Evolutionary conservation across 208 protist species (phyloP).

Genomic region (Trypanosoma caninum): DNA sequence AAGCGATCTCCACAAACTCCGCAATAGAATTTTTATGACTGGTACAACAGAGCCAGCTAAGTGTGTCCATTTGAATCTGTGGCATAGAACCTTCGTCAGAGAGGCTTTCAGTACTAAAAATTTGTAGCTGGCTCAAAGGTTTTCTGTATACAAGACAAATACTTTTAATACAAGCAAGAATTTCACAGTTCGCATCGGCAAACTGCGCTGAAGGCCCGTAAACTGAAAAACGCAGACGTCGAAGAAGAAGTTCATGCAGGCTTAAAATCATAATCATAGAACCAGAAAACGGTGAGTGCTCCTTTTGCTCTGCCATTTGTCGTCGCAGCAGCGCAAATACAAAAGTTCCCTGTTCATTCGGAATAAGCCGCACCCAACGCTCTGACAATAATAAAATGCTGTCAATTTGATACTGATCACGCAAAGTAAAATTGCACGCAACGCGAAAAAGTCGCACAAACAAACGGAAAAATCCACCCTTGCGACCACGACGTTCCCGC

Average conservation of each 20-base stretch:
- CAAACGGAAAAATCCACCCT: constrained; percentile 73
- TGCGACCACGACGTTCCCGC: constrained; percentile 19
- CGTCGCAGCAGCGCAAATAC: constrained; percentile 32
- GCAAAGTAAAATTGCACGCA: constrained; percentile 58
- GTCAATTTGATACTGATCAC: constrained; percentile 27
- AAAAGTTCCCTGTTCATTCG: constrained; percentile 33
- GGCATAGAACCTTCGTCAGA: constrained; percentile 8
- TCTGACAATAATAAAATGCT: constrained; percentile 36
- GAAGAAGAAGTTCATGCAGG: constrained; percentile 65
- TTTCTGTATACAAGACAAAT: constrained; percentile 57
- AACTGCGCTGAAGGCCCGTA: constrained; percentile 28
- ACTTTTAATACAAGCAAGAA: constrained; percentile 60
- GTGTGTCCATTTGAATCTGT: constrained; percentile 19
- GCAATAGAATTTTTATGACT: constrained; percentile 38
- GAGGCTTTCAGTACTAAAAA: constrained; percentile 29
- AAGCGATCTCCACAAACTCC: constrained; percentile 81
- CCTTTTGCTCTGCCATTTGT: constrained; percentile 35
- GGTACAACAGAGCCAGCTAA: constrained; percentile 30
- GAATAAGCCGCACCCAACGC: constrained; percentile 43
- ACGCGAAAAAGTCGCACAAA: constrained; percentile 76
- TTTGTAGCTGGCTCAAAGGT: constrained; percentile 51
- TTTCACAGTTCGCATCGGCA: constrained; percentile 44
- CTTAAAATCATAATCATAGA: constrained; percentile 61
- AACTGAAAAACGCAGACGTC: constrained; percentile 49
- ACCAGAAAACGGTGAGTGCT: constrained; percentile 60